A percentile compares a stretch with the other conserved stretches of the same genome.
These are phyloP conservation scores for Curvularia verruculosa DNA, from an alignment of 2,329 filamentous ascomycete species.

Conservation along the genomic window DNA sequence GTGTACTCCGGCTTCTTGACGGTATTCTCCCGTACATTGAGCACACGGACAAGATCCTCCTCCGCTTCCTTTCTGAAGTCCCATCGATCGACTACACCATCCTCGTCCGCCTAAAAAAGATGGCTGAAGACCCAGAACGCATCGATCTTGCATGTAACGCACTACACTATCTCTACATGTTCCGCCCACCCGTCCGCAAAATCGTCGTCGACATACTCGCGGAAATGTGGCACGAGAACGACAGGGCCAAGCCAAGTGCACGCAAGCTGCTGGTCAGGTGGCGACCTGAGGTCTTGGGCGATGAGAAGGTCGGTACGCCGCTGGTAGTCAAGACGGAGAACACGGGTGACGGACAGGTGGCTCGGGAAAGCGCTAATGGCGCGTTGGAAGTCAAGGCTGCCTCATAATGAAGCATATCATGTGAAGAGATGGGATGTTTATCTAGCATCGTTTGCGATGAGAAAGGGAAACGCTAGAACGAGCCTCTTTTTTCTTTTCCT, in stretches of 20 bases:
- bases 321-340: slow-evolving; percentile 31
- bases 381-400: slow-evolving; percentile 39
- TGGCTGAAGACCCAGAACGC: slow-evolving; percentile 68
- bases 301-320: slow-evolving; percentile 20
- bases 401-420: slow-evolving; percentile 11
- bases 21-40: slow-evolving; percentile 92
- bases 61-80: slow-evolving; percentile 89
- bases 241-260: slow-evolving; percentile 55
- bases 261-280: slow-evolving; percentile 62
- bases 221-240: slow-evolving; percentile 61
- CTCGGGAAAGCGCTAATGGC: slow-evolving; percentile 36
- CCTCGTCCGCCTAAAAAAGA: slow-evolving; percentile 70
- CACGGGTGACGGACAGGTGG: slow-evolving; percentile 16
- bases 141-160: slow-evolving; percentile 64
- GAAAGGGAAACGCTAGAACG: background rate
- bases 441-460: background rate
- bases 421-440: background rate
- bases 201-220: slow-evolving; percentile 64
- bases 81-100: slow-evolving; percentile 77
- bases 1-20: slow-evolving; percentile 81
- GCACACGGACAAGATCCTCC: slow-evolving; percentile 84
- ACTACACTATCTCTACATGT: slow-evolving; percentile 57
- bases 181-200: slow-evolving; percentile 65
- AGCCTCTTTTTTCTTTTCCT: too few species aligned
- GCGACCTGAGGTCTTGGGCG: slow-evolving; percentile 57